phyloP scores from a whole-genome alignment of 257 asterid genomes.

The Forsythia suspensa region DNA sequence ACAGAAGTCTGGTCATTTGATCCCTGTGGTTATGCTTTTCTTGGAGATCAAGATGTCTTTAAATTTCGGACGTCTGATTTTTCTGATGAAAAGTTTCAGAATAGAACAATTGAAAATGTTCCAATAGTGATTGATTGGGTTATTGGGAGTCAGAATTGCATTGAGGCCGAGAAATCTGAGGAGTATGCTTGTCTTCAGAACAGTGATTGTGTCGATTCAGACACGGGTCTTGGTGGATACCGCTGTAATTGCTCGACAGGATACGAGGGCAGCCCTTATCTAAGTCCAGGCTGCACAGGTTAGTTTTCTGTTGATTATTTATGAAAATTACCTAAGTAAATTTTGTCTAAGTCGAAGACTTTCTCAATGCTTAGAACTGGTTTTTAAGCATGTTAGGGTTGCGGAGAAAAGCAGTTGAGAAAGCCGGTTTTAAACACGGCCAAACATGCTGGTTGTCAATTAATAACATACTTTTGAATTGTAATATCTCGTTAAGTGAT shows the following conservation, averaged over 20 bases:
- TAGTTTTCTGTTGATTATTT: not conserved
- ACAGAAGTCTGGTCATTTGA: slow-evolving; percentile 11
- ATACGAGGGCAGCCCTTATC: slow-evolving; percentile 30
- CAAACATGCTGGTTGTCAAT: no score
- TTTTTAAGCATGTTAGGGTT: no score
- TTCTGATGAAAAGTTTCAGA: slow-evolving; percentile 9
- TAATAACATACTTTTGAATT: no score
- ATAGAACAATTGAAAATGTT: slow-evolving; percentile 17
- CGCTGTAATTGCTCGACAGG: slow-evolving; percentile 23
- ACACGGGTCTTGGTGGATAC: slow-evolving; percentile 27
- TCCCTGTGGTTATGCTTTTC: slow-evolving; percentile 41
- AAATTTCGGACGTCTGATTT: slow-evolving; percentile 27
- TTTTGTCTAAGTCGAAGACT: no score
- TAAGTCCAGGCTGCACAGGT: slow-evolving; percentile 33
- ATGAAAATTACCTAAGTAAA: not conserved
- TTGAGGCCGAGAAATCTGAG: not conserved
- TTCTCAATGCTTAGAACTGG: no score
- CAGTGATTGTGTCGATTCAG: slow-evolving; percentile 23
- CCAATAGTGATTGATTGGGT: slow-evolving; percentile 33
- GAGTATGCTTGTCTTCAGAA: slow-evolving; percentile 12
- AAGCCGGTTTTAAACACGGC: no score
- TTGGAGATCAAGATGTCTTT: slow-evolving; percentile 33
- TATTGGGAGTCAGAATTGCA: slow-evolving; percentile 23
- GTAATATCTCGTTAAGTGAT: no score
- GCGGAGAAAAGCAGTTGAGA: no score